Conservation (phyloP, 495 filamentous ascomycete genomes). For the Penicillium alfredii region DNA sequence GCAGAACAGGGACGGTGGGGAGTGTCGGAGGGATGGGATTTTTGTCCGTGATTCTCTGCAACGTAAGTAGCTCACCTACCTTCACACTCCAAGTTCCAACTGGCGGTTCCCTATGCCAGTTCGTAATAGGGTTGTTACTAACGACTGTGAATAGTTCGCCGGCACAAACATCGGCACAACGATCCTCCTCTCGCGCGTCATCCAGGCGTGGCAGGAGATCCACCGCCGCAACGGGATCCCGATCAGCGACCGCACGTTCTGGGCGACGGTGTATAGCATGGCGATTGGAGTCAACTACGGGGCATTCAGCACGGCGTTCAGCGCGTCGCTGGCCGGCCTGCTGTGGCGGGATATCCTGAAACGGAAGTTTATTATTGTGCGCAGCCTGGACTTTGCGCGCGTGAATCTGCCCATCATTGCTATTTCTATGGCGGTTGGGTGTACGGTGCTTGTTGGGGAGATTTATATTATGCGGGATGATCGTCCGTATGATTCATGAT, state of each 20-base stretch:
- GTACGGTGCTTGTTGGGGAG: constrained; percentile 51
- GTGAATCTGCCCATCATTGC: constrained; percentile 63
- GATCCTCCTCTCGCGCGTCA: constrained; percentile 58
- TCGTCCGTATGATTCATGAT: no score
- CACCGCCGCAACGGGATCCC: constrained; percentile 35
- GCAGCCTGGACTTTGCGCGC: constrained; percentile 52
- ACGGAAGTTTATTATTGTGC: constrained; percentile 56
- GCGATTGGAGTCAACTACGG: constrained; percentile 64
- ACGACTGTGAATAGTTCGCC: constrained; percentile 45
- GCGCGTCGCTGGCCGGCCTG: constrained; percentile 58
- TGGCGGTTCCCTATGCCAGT: no score
- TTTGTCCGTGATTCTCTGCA: constrained; percentile 60
- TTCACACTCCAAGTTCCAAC: background rate
- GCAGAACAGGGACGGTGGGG: constrained; percentile 57
- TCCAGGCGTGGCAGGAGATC: constrained; percentile 57
- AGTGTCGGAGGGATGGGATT: constrained; percentile 63
- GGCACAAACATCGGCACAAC: constrained; percentile 67
- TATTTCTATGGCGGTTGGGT: constrained; percentile 58
- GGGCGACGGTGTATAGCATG: constrained; percentile 63
- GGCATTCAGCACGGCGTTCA: constrained; percentile 61
- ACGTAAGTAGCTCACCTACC: constrained; percentile 41
- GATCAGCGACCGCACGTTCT: constrained; percentile 54
- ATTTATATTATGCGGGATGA: constrained; percentile 49
- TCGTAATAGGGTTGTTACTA: no score
- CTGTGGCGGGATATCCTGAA: constrained; percentile 61